Evolutionary conservation across 768 basidiomycete genomes (phyloP).

Genomic region (Tephrocybe rancida): DNA sequence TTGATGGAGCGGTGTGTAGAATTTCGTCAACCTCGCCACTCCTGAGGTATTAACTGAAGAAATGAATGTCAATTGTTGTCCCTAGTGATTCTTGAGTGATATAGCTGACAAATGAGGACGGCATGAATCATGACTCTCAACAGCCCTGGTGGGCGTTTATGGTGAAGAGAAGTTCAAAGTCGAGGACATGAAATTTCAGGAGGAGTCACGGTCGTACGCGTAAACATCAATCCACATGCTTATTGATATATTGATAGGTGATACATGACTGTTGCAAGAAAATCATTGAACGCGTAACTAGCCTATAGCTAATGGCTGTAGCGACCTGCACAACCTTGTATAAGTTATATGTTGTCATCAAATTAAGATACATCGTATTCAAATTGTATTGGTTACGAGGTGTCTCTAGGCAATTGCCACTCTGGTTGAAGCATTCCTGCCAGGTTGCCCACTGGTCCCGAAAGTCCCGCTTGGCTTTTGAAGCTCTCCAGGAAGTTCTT

Average conservation of each 20-base stretch:
- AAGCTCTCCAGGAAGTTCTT: conserved; percentile 98
- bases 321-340: too few relatives aligned
- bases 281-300: too few relatives aligned
- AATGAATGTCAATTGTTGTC: conserved; percentile 5
- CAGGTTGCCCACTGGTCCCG: conserved; percentile 91
- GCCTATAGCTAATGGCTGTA: too few relatives aligned
- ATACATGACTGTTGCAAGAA: too few relatives aligned
- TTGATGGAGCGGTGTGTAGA: conserved; percentile 80
- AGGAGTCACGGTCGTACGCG: too few relatives aligned
- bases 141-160: not conserved
- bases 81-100: not conserved
- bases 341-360: too few relatives aligned
- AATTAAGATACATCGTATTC: too few relatives aligned
- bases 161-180: conserved; percentile 1
- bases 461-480: conserved; percentile 85
- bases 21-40: conserved; percentile 81
- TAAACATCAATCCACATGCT: too few relatives aligned
- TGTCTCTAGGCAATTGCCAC: conserved; percentile 76
- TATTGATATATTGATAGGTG: too few relatives aligned
- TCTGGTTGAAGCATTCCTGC: conserved; percentile 81
- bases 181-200: conserved; percentile 31
- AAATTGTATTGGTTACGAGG: conserved; percentile 30
- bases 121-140: conserved; percentile 71
- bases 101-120: conserved; percentile 75
- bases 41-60: conserved; percentile 90